These are phyloP conservation scores for Handroanthus guayacan DNA, from an alignment of 257 asterid species.

Conservation along the genomic window DNA sequence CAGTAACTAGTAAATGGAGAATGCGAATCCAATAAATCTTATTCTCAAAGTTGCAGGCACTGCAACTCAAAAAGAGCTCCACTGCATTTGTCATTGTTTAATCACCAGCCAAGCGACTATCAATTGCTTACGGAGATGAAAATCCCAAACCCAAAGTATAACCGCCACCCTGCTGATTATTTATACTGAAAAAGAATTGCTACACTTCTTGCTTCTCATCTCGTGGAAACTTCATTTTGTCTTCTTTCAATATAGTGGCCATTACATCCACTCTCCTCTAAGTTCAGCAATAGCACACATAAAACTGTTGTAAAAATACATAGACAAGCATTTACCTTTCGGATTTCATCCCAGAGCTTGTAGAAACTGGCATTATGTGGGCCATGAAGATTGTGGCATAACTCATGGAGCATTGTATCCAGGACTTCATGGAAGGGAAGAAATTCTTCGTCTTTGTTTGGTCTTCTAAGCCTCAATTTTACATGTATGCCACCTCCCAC, in stretches of 20 bases:
- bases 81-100: neutral
- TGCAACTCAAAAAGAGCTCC: neutral
- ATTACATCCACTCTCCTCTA: neutral
- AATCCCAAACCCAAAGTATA: neutral
- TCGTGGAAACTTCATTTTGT: neutral
- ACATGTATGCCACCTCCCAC: slow-evolving; percentile 80
- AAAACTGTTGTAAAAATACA: neutral
- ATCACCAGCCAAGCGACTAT: neutral
- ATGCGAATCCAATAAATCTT: slow-evolving; percentile 7
- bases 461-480: slow-evolving; percentile 83
- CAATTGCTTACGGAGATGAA: neutral
- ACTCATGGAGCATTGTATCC: slow-evolving; percentile 98
- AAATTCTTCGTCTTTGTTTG: slow-evolving; percentile 75
- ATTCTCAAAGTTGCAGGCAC: neutral
- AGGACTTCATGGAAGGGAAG: slow-evolving; percentile 71
- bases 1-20: neutral
- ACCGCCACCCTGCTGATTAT: neutral
- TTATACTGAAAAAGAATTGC: neutral
- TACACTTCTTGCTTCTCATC: slow-evolving; percentile 13
- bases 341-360: slow-evolving; percentile 92
- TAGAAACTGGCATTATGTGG: slow-evolving; percentile 91
- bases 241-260: neutral
- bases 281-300: neutral
- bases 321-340: slow-evolving; percentile 59
- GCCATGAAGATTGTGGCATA: slow-evolving; percentile 86